A percentile compares a stretch with the other conserved stretches of the same genome.
Evolutionary conservation across 2,329 filamentous ascomycete species (phyloP).

Genomic region (Canariomyces notabilis): DNA sequence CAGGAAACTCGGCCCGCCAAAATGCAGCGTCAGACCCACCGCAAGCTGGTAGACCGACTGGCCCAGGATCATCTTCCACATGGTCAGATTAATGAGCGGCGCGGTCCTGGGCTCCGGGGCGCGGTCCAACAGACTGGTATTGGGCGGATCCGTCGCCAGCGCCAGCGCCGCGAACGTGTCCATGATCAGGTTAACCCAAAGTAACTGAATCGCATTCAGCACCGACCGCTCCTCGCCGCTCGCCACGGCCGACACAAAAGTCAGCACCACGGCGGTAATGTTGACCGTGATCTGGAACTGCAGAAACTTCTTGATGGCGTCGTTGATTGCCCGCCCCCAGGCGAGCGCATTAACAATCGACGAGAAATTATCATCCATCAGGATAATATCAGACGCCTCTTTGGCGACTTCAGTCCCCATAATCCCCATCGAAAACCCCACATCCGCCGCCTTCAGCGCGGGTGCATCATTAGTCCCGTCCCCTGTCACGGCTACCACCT

Average conservation of each 20-base stretch:
- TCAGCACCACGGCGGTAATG: slow-evolving; percentile 55
- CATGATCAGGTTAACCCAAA: slow-evolving; percentile 63
- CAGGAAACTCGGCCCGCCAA: slow-evolving; percentile 47
- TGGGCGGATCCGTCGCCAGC: slow-evolving; percentile 45
- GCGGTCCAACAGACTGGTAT: slow-evolving; percentile 39
- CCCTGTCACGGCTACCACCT: slow-evolving; percentile 50
- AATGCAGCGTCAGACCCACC: slow-evolving; percentile 56
- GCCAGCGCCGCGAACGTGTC: slow-evolving; percentile 56
- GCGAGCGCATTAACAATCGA: slow-evolving; percentile 57
- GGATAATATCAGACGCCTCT: slow-evolving; percentile 57
- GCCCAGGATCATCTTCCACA: slow-evolving; percentile 82
- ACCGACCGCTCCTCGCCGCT: slow-evolving; percentile 48
- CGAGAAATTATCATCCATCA: slow-evolving; percentile 57
- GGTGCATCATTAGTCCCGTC: slow-evolving; percentile 60
- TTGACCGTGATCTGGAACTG: slow-evolving; percentile 59
- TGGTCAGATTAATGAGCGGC: slow-evolving; percentile 57
- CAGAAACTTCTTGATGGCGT: slow-evolving; percentile 59
- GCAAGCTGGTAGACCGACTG: slow-evolving; percentile 69
- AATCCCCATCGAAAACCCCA: slow-evolving; percentile 59
- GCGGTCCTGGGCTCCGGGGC: slow-evolving; percentile 28
- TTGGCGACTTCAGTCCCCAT: slow-evolving; percentile 59
- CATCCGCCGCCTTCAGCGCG: slow-evolving; percentile 55
- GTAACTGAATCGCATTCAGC: slow-evolving; percentile 54
- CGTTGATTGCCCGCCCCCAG: slow-evolving; percentile 60
- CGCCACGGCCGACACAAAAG: slow-evolving; percentile 54